Evolutionary conservation across 306 rosid species (phyloP).

Genomic region (Hippophae rhamnoides): DNA sequence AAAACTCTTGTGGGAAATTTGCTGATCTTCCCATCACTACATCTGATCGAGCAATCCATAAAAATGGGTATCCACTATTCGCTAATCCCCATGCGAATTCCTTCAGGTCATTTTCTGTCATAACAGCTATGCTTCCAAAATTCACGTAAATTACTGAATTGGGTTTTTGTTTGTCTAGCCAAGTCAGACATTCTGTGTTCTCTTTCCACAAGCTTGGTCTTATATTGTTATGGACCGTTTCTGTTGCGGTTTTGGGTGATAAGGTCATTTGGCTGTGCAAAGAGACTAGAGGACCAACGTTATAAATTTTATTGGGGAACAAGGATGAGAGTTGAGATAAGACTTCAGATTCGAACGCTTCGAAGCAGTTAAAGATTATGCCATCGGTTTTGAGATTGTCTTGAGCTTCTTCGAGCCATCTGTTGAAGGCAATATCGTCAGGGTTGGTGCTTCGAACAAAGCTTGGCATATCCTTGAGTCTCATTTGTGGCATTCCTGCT

Average conservation of each 20-base stretch:
- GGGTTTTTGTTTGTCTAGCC: constrained; percentile 10
- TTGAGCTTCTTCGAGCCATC: constrained; percentile 16
- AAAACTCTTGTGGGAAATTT: neutral
- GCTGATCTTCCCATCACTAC: constrained; percentile 3
- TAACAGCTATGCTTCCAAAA: constrained; percentile 14
- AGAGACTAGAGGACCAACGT: constrained; percentile 4
- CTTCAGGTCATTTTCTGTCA: constrained; percentile 4
- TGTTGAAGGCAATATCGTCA: constrained; percentile 16
- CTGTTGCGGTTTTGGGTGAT: neutral
- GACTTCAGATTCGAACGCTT: constrained; percentile 8
- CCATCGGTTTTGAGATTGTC: constrained; percentile 12
- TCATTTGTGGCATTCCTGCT: constrained; percentile 6
- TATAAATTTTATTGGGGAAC: constrained; percentile 12
- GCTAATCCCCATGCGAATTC: constrained; percentile 19
- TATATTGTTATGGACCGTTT: neutral
- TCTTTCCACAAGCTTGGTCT: constrained; percentile 14
- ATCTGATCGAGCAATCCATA: constrained; percentile 10
- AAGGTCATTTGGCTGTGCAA: neutral
- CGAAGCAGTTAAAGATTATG: constrained; percentile 15
- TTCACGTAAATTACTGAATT: constrained; percentile 9
- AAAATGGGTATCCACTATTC: constrained; percentile 3
- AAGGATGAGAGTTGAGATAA: neutral
- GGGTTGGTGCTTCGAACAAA: constrained; percentile 10
- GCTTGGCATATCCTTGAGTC: constrained; percentile 21
- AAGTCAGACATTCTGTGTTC: constrained; percentile 12